These are phyloP conservation scores for Microbotryum violaceum DNA, from an alignment of 1,284 basidiomycete genomes.

Conservation along the genomic window DNA sequence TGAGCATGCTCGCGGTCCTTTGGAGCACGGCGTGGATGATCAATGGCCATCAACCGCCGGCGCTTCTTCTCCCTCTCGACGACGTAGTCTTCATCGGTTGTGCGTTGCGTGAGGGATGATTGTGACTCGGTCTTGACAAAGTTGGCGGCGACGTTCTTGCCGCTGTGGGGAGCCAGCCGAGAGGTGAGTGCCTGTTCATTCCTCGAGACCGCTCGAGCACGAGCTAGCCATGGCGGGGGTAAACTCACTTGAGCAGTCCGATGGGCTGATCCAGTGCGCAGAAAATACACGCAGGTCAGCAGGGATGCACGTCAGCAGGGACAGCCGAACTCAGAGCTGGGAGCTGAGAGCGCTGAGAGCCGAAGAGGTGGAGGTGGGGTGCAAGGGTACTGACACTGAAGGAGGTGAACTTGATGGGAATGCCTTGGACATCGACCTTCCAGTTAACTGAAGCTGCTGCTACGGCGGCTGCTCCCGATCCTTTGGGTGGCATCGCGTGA, in stretches of 20 bases:
- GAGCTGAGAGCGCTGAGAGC: neutral
- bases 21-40: conserved; percentile 2
- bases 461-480: too few species aligned
- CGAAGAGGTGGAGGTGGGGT: neutral
- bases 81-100: conserved; percentile 14
- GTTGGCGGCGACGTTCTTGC: conserved; percentile 26
- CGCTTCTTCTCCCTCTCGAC: conserved; percentile 17
- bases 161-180: conserved; percentile 4
- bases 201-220: too few species aligned
- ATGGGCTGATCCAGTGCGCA: conserved; percentile 7
- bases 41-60: conserved; percentile 19
- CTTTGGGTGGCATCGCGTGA: too few species aligned
- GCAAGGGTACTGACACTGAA: conserved; percentile 6
- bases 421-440: too few species aligned
- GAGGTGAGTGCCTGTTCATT: neutral
- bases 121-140: conserved; percentile 23
- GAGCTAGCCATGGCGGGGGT: neutral
- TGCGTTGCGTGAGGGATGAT: conserved; percentile 16
- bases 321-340: too few species aligned
- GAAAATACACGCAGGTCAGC: conserved; percentile 6
- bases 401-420: conserved; percentile 14
- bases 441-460: too few species aligned
- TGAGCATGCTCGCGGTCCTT: neutral
- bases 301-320: neutral
- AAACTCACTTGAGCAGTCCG: conserved; percentile 25